A percentile compares a stretch with the other conserved stretches of the same genome.
phyloP scores from a whole-genome alignment of 768 basidiomycete genomes.

The Austroboletus festivus region DNA sequence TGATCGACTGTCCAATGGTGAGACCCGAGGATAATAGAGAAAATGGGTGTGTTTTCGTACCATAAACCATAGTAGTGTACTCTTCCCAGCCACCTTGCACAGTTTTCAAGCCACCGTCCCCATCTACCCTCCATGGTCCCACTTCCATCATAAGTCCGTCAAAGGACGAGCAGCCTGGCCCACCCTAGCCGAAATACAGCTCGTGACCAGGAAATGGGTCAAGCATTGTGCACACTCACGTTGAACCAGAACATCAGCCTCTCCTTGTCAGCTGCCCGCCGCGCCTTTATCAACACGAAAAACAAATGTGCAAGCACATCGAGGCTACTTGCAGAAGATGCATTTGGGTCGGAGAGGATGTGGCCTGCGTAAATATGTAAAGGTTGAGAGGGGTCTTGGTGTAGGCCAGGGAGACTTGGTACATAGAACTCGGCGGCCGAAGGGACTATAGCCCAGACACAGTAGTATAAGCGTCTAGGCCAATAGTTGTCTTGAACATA shows the following conservation, averaged over 20 bases:
- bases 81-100: constrained; percentile 96
- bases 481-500: neutral
- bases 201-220: neutral
- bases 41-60: constrained; percentile 45
- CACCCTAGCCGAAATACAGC: constrained; percentile 53
- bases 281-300: constrained; percentile 88
- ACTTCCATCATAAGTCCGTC: constrained; percentile 98
- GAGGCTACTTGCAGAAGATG: constrained; percentile 44
- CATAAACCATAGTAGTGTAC: constrained; percentile 88
- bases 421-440: constrained; percentile 86
- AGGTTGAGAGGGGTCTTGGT: constrained; percentile 66
- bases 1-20: constrained; percentile 74
- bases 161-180: constrained; percentile 96
- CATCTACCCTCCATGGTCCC: constrained; percentile 86
- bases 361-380: constrained; percentile 85
- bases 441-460: constrained; percentile 61
- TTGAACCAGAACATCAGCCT: constrained; percentile 97
- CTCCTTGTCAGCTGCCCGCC: constrained; percentile 85
- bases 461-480: neutral
- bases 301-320: constrained; percentile 75
- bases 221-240: constrained; percentile 42
- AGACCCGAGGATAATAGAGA: constrained; percentile 5
- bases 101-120: constrained; percentile 65
- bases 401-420: constrained; percentile 68
- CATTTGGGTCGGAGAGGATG: constrained; percentile 72